These are phyloP conservation scores for Trametes polyzona DNA, from an alignment of 1,284 basidiomycete species.

Conservation along the genomic window DNA sequence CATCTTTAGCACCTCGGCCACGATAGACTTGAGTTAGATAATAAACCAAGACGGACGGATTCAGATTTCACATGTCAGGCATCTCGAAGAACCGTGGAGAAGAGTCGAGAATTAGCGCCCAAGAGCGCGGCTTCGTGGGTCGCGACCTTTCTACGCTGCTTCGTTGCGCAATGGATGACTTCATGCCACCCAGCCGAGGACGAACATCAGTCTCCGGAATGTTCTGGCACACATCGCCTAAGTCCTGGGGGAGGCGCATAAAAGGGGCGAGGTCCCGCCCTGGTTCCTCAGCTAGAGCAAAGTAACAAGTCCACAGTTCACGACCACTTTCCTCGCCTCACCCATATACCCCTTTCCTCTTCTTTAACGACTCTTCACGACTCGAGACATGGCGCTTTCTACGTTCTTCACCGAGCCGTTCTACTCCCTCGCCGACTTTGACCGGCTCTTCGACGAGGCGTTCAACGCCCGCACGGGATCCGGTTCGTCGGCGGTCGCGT, in stretches of 20 bases:
- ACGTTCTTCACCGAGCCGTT: constrained; percentile 49
- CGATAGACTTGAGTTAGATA: too few relatives aligned
- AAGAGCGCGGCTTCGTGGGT: not conserved
- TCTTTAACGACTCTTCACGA: constrained; percentile 17
- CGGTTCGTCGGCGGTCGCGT: constrained; percentile 6
- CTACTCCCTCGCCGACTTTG: constrained; percentile 44
- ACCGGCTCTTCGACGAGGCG: constrained; percentile 50
- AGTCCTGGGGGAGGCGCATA: not conserved
- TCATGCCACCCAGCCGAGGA: not conserved
- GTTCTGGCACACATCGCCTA: constrained; percentile 3
- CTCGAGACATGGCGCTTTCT: constrained; percentile 23
- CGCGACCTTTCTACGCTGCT: not conserved
- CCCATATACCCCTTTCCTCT: not conserved
- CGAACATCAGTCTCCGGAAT: constrained; percentile 3
- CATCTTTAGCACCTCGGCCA: too few relatives aligned
- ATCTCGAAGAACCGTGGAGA: not conserved
- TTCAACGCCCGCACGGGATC: constrained; percentile 31
- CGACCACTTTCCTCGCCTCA: constrained; percentile 18
- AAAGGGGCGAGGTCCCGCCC: not conserved
- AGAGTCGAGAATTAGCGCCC: constrained; percentile 6
- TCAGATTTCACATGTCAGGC: not conserved
- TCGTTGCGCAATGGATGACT: constrained; percentile 7
- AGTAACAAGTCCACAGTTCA: constrained; percentile 20
- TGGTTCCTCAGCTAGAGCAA: constrained; percentile 18
- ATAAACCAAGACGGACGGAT: too few relatives aligned